phyloP scores from a whole-genome alignment of 1,139 yeast species.

The Suhomyces panamericanus region DNA sequence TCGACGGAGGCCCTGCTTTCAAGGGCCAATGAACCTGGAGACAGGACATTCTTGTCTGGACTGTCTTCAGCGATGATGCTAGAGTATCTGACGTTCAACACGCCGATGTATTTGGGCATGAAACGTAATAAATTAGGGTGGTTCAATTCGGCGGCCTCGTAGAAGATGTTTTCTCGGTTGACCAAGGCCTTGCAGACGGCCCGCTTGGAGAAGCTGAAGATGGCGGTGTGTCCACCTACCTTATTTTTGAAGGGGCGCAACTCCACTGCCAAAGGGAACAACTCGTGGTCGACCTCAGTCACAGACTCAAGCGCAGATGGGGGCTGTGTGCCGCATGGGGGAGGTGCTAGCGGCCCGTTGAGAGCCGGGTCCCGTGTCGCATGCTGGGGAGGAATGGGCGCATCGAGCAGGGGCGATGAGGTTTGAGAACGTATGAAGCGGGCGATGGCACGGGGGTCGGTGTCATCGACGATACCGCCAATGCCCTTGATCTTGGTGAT shows the following conservation, averaged over 20 bases:
- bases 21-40: not conserved
- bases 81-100: slow-evolving; percentile 81
- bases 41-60: slow-evolving; percentile 14
- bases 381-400: not conserved
- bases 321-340: not conserved
- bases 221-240: slow-evolving; percentile 98
- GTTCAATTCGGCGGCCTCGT: slow-evolving; percentile 77
- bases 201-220: slow-evolving; percentile 82
- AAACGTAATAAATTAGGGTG: slow-evolving; percentile 77
- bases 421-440: slow-evolving; percentile 7
- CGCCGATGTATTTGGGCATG: slow-evolving; percentile 95
- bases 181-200: slow-evolving; percentile 96
- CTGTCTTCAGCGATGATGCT: slow-evolving; percentile 40
- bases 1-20: slow-evolving; percentile 20
- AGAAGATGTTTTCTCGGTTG: slow-evolving; percentile 86
- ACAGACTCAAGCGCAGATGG: not conserved
- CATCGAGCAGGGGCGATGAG: slow-evolving; percentile 6
- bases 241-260: slow-evolving; percentile 84
- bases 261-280: slow-evolving; percentile 75
- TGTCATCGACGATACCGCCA: slow-evolving; percentile 5
- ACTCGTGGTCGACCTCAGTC: slow-evolving; percentile 16
- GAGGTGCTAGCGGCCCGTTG: not conserved
- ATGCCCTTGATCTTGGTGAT: slow-evolving; percentile 27
- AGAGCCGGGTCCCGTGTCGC: not conserved
- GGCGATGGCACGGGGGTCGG: slow-evolving; percentile 6